phyloP scores from a whole-genome alignment of 1,284 basidiomycete genomes.

The Papiliotrema fonsecae region DNA sequence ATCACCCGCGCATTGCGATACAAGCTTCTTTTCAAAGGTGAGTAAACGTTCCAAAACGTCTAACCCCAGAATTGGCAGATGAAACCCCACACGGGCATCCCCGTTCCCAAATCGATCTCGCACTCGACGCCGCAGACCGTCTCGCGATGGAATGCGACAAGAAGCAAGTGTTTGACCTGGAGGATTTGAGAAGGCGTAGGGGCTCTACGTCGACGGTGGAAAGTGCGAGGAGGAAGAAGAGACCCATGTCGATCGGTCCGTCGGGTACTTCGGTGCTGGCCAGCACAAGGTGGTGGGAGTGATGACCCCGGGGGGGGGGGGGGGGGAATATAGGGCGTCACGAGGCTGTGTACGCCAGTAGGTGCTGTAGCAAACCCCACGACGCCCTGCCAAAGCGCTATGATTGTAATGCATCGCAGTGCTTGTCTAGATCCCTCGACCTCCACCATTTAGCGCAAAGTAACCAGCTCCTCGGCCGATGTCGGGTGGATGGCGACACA shows the following conservation, averaged over 20 bases:
- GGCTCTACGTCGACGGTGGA: not conserved
- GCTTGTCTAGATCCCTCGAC: too few species aligned
- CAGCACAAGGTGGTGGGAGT: too few species aligned
- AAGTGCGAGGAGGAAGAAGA: not conserved
- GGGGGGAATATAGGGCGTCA: too few species aligned
- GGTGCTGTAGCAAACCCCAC: too few species aligned
- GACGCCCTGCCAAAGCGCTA: too few species aligned
- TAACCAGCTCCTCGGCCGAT: slow-evolving; percentile 6
- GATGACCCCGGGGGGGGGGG: too few species aligned
- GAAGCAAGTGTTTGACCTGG: slow-evolving; percentile 16
- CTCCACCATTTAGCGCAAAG: slow-evolving; percentile 30
- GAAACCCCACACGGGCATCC: too few species aligned
- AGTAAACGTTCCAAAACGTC: slow-evolving; percentile 2
- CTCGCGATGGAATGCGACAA: slow-evolving; percentile 12
- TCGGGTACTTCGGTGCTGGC: too few species aligned
- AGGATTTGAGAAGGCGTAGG: slow-evolving; percentile 12
- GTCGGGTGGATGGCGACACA: slow-evolving; percentile 77
- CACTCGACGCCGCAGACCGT: slow-evolving; percentile 9
- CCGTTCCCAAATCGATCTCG: not conserved
- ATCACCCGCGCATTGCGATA: slow-evolving; percentile 30
- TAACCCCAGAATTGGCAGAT: not conserved
- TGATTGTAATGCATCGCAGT: too few species aligned
- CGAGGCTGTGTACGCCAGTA: too few species aligned
- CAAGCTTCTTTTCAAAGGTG: slow-evolving; percentile 26
- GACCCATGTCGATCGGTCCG: not conserved